Evolutionary conservation across 768 basidiomycete genomes (phyloP).

Genomic region (Rhodotorula graminis): DNA sequence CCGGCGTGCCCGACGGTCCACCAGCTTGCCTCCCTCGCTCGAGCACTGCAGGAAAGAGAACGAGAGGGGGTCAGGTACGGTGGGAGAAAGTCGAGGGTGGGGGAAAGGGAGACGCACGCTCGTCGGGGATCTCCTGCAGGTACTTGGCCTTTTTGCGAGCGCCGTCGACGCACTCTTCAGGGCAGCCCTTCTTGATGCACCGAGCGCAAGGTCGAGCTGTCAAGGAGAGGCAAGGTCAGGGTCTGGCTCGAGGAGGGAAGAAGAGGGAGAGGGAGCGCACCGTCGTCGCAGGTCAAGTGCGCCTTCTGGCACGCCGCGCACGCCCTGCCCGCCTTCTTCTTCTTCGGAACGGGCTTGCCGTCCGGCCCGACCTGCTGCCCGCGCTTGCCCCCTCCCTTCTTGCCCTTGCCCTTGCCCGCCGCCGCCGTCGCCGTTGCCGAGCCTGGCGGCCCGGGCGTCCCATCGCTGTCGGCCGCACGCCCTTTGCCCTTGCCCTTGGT

Average conservation of each 20-base stretch:
- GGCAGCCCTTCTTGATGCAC: slow-evolving; percentile 89
- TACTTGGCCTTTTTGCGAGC: slow-evolving; percentile 98
- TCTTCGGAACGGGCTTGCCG: slow-evolving; percentile 45
- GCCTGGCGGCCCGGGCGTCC: no score
- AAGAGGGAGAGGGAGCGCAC: slow-evolving; percentile 54
- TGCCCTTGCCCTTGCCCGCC: no score
- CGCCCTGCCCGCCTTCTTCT: slow-evolving; percentile 90
- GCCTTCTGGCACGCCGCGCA: slow-evolving; percentile 96
- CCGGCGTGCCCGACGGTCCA: background rate
- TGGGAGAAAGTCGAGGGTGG: no score
- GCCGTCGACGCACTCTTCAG: slow-evolving; percentile 82
- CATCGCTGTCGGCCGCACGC: background rate
- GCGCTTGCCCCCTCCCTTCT: background rate
- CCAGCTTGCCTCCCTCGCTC: background rate
- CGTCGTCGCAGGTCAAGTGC: slow-evolving; percentile 96
- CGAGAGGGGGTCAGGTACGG: no score
- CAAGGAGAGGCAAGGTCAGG: no score
- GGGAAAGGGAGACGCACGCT: slow-evolving; percentile 66
- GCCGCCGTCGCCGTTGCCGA: background rate
- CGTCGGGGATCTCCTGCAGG: slow-evolving; percentile 85
- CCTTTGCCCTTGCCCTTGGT: slow-evolving; percentile 7
- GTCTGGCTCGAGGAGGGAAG: background rate
- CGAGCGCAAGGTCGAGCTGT: slow-evolving; percentile 92
- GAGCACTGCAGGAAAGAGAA: slow-evolving; percentile 1
- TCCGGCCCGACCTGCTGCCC: slow-evolving; percentile 11